Conservation (phyloP, 2,329 filamentous ascomycete genomes). For the Paraconiothyrium brasiliense region DNA sequence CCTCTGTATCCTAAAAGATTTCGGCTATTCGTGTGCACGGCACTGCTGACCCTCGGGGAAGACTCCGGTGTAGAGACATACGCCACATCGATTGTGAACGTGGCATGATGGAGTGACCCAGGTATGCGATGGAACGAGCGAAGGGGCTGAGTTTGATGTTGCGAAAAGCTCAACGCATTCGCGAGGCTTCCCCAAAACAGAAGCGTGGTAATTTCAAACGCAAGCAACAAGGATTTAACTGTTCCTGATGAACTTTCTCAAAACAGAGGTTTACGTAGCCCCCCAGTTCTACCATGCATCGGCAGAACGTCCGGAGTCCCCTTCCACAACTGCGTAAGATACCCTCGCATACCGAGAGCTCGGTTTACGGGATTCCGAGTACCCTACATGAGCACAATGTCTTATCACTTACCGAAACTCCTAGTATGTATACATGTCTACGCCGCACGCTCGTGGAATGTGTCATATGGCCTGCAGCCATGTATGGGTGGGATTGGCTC, state of each 20-base stretch:
- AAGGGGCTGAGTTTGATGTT: too few species aligned
- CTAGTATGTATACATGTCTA: background rate
- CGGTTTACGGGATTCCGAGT: background rate
- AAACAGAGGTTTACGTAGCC: background rate
- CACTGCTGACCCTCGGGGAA: background rate
- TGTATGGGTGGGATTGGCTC: background rate
- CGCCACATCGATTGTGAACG: background rate
- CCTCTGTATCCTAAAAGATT: background rate
- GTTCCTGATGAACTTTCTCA: background rate
- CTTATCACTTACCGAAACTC: background rate
- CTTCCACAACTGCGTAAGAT: background rate
- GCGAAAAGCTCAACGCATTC: too few species aligned
- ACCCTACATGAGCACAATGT: background rate
- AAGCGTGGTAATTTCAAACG: too few species aligned
- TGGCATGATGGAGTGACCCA: background rate
- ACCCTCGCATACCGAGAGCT: constrained; percentile 2
- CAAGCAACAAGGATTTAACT: too few species aligned
- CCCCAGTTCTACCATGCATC: background rate
- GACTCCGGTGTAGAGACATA: background rate
- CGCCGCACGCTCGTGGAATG: background rate
- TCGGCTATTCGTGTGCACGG: background rate
- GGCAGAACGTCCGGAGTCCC: background rate
- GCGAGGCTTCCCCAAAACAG: too few species aligned
- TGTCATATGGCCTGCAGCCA: background rate
- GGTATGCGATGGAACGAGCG: background rate